phyloP scores from a whole-genome alignment of 495 filamentous ascomycete species.

The Usnea hakonensis region DNA sequence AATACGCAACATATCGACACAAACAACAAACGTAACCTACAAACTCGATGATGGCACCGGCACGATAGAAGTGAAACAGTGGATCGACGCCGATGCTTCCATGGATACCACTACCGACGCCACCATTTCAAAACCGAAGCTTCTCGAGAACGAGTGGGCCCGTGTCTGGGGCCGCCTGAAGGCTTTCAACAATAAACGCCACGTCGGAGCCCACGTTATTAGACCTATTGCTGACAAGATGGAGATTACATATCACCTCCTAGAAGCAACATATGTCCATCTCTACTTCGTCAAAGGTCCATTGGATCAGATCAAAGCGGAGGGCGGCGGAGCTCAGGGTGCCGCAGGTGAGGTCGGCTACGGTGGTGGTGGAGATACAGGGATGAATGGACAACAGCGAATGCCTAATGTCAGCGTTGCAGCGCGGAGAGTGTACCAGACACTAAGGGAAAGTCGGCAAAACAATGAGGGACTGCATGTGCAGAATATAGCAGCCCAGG shows the following conservation, averaged over 20 bases:
- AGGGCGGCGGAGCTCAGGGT: slow-evolving; percentile 27
- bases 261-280: slow-evolving; percentile 83
- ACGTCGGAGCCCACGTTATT: slow-evolving; percentile 74
- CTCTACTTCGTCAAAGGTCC: slow-evolving; percentile 77
- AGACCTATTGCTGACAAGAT: slow-evolving; percentile 75
- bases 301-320: slow-evolving; percentile 31
- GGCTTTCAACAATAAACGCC: slow-evolving; percentile 66
- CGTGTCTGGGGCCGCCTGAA: slow-evolving; percentile 75
- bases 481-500: slow-evolving; percentile 58
- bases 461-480: slow-evolving; percentile 75
- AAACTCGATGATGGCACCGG: slow-evolving; percentile 93
- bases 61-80: slow-evolving; percentile 85
- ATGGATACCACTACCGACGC: slow-evolving; percentile 39
- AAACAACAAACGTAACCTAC: slow-evolving; percentile 87
- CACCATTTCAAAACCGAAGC: slow-evolving; percentile 39
- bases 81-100: slow-evolving; percentile 60
- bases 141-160: slow-evolving; percentile 65
- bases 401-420: slow-evolving; percentile 45
- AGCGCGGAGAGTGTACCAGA: slow-evolving; percentile 61
- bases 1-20: slow-evolving; percentile 75
- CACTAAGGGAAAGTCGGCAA: slow-evolving; percentile 54
- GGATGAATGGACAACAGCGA: slow-evolving; percentile 24
- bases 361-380: slow-evolving; percentile 14
- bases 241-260: slow-evolving; percentile 80
- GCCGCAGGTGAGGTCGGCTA: slow-evolving; percentile 29